Base-by-base conservation (phyloP, 257 asterid species). In the Leonotis leonurus region DNA sequence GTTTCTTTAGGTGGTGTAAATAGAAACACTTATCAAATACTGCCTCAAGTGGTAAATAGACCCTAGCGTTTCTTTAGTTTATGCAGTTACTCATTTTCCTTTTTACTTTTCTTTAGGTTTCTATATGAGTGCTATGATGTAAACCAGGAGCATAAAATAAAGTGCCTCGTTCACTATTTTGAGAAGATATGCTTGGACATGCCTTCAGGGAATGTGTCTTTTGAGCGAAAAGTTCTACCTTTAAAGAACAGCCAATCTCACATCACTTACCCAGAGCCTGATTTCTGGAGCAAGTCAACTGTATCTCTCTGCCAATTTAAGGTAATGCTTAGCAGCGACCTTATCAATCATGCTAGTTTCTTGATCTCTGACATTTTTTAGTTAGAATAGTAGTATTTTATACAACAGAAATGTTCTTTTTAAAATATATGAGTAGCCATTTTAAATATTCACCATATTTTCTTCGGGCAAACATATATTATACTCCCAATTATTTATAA, bases 131-230 rank as follows among this genome's bases (percentile, higher is more conserved):
- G 30, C 58, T 70, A 79, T 11, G 77, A 67, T 29, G 74, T 63
- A 75, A 64, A 70, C 45, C 84, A 72, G 71, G 95, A 88, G 76
- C 80, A 80, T 72, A 91, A 91, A 76, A 73, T 91, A 65, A 91
- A 78, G 75, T 91, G 96, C 74, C 81, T 91, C 49, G 45, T 85
- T 67, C 96, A 91, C 69, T 91, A 91, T 71, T 88, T 91, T 79
- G 84, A 77, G 80, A 88, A 74, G 81, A 77, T 88, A 65, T 78
- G 77, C 73, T 68, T 75, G 35, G 62, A 65, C 35, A 79, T 83
- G 83, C 90, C 92, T 14, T 12, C 5, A 26, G 96, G 95, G 45
- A 74, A 78, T 67, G 87, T 91, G 57, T 88, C 98, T 32, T 91
- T 82, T 74, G 92, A 91, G 84, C 73, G 98, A 16, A 91, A 86